Base-by-base conservation (phyloP, 2,329 filamentous ascomycete species). In the Chrysoporthe austroafricana region DNA sequence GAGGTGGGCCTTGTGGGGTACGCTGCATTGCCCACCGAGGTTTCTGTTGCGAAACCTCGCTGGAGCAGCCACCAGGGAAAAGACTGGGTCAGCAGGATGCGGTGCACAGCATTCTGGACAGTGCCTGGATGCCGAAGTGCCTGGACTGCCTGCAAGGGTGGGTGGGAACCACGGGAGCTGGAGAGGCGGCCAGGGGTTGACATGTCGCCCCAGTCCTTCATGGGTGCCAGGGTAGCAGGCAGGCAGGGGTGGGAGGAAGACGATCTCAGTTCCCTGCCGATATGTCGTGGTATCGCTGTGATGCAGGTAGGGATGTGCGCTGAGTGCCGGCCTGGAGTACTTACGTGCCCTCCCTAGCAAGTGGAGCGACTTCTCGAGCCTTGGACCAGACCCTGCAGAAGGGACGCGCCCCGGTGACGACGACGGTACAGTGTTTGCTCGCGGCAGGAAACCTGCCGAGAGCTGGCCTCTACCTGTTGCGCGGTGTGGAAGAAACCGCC, bases 201-300 rank as follows among this genome's bases (percentile, higher is more conserved):
- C 50, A 44, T 67, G 44, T 59, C 32, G 54, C 52, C 65, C 64
- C 61, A 43, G 64, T 62, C 64, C 43, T 52, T 63, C 52, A 52
- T 58, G 65, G 60, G 48, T 61, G 59, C 26, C 68, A 69, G 63
- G 65, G 62, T 64, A 46, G 60, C 54, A 67, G 67, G 67, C 60
- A 63, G 14, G 50, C 50, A 54, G 50, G 50, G 26, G 26, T 2
- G 21, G 14, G 50, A 54, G 26, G 50, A 54, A 54, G 50, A 54
- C 50, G 8, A 74, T 75, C 72, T 73, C 65, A 66, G 66, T 70
- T 70, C 70, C 66, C 67, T 73, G 71, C 68, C 71, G 70, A 70
- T 69, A 73, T 72, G 70, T 72, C 56, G 69, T 69, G 66, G 69
- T 66, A 43, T 63, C 48, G 66, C 67, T 43, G 63, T 54, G 58